Conservation (phyloP, 495 filamentous ascomycete species). For the Glarea lozoyensis region DNA sequence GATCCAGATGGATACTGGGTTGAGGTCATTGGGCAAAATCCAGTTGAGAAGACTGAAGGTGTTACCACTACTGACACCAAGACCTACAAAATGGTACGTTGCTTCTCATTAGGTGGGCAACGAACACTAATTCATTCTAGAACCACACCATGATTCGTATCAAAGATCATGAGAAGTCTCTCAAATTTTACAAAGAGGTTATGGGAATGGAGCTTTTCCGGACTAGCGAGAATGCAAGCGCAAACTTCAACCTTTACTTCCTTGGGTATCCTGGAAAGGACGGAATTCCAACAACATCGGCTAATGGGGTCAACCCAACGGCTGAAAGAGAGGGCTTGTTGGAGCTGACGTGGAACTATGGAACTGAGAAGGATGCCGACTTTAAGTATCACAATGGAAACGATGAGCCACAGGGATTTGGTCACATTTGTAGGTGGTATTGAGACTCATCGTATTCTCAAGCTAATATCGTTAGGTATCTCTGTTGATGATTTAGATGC, state of each 20-base stretch:
- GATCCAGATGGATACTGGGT: conserved; percentile 91
- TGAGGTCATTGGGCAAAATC: conserved; percentile 22
- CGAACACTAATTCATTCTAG: conserved; percentile 24
- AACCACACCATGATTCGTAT: conserved; percentile 94
- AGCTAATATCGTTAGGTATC: conserved; percentile 44
- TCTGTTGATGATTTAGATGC: conserved; percentile 84
- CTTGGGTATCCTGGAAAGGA: conserved; percentile 62
- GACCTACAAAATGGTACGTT: conserved; percentile 37
- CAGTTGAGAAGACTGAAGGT: conserved; percentile 21
- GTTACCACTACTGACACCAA: conserved; percentile 19
- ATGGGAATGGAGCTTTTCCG: conserved; percentile 79
- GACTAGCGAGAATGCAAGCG: conserved; percentile 58
- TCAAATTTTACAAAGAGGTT: conserved; percentile 85
- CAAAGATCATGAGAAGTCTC: conserved; percentile 74
- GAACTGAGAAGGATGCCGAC: conserved; percentile 78
- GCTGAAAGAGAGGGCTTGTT: conserved; percentile 73
- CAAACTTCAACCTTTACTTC: conserved; percentile 86
- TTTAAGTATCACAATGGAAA: conserved; percentile 94
- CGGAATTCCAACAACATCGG: conserved; percentile 35
- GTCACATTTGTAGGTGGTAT: conserved; percentile 67
- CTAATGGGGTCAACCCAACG: conserved; percentile 49
- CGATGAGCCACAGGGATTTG: conserved; percentile 83
- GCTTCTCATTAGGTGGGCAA: conserved; percentile 17
- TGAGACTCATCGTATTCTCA: background rate
- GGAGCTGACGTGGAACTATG: conserved; percentile 95